Conservation (phyloP, 2,329 filamentous ascomycete genomes). For the Geosmithia putterillii region DNA sequence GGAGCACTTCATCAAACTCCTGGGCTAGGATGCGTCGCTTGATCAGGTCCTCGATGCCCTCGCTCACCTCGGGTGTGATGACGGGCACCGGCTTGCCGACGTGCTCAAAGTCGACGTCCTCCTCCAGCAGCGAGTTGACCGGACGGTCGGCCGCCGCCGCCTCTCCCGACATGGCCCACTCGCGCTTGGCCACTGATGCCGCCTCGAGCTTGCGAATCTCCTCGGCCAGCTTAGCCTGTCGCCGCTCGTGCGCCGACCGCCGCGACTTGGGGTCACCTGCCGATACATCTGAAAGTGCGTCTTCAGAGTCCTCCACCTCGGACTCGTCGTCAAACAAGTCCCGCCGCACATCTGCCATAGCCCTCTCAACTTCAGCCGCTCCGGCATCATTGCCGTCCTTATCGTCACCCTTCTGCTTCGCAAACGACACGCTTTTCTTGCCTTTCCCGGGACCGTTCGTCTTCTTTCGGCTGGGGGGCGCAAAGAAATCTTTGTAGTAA, state of each 20-base stretch:
- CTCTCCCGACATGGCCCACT: constrained; percentile 87
- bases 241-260: constrained; percentile 73
- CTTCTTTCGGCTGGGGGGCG: constrained; percentile 65
- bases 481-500: constrained; percentile 90
- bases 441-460: constrained; percentile 37
- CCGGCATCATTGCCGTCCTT: not conserved
- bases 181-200: constrained; percentile 75
- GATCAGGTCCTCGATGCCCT: constrained; percentile 86
- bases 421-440: constrained; percentile 25
- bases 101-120: constrained; percentile 93
- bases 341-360: constrained; percentile 76
- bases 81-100: constrained; percentile 90
- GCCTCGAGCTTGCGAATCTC: constrained; percentile 89
- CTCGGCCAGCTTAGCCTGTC: constrained; percentile 73
- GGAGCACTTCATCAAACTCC: constrained; percentile 85
- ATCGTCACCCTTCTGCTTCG: constrained; percentile 36
- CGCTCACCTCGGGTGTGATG: constrained; percentile 81
- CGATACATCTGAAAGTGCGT: constrained; percentile 52
- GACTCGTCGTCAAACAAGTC: constrained; percentile 79
- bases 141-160: constrained; percentile 72
- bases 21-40: constrained; percentile 82
- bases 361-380: constrained; percentile 57
- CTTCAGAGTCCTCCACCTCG: constrained; percentile 52
- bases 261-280: constrained; percentile 60
- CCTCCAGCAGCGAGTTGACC: constrained; percentile 81